Conservation (phyloP, 2,329 filamentous ascomycete genomes). For the Fusarium coffeatum region DNA sequence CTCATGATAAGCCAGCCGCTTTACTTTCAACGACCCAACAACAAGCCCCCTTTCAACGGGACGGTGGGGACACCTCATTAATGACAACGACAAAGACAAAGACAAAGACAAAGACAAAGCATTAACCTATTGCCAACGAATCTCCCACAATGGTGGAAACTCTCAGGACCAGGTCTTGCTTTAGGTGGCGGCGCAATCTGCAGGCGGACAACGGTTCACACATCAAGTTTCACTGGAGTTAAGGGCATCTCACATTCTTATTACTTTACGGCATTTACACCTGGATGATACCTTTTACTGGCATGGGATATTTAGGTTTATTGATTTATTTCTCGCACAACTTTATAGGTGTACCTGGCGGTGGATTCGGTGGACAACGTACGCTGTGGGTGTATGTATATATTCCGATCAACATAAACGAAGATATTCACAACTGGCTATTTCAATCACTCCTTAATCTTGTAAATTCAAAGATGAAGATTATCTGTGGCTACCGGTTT, state of each 20-base stretch:
- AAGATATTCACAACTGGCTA: slow-evolving; percentile 12
- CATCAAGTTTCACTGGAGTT: slow-evolving; percentile 40
- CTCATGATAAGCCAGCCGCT: slow-evolving; percentile 38
- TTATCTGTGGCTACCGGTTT: background rate
- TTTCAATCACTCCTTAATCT: background rate
- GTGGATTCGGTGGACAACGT: slow-evolving; percentile 4
- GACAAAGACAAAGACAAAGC: slow-evolving; percentile 40
- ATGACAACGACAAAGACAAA: slow-evolving; percentile 44
- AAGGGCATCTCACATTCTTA: slow-evolving; percentile 37
- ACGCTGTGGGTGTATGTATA: slow-evolving; percentile 6
- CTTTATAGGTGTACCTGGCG: slow-evolving; percentile 16
- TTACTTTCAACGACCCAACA: slow-evolving; percentile 10
- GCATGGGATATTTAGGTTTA: slow-evolving; percentile 29
- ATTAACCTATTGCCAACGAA: slow-evolving; percentile 29
- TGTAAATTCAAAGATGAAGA: background rate
- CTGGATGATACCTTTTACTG: slow-evolving; percentile 43
- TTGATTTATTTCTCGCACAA: slow-evolving; percentile 15
- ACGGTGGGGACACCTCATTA: slow-evolving; percentile 28
- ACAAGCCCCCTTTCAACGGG: slow-evolving; percentile 3
- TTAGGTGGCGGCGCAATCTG: slow-evolving; percentile 39
- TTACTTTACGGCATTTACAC: slow-evolving; percentile 40
- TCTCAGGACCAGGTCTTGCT: slow-evolving; percentile 30
- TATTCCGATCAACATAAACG: slow-evolving; percentile 26
- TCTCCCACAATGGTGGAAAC: slow-evolving; percentile 30
- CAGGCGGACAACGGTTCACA: slow-evolving; percentile 38